phyloP scores from a whole-genome alignment of 1,139 yeast genomes.

The Saccharomyces hybrid region DNA sequence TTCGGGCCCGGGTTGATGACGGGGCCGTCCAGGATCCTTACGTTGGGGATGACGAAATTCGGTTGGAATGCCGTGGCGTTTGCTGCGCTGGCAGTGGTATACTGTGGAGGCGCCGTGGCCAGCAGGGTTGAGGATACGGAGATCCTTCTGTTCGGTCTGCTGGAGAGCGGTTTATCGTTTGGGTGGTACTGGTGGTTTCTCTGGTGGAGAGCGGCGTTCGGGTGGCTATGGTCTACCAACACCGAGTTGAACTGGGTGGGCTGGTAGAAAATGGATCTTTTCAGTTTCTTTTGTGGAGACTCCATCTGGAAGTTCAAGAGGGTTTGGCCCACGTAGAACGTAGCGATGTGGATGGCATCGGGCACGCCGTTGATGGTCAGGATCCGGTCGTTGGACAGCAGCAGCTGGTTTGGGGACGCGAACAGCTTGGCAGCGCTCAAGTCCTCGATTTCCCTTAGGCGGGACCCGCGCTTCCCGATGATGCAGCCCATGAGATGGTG shows the following conservation, averaged over 20 bases:
- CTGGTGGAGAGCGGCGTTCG: constrained; percentile 16
- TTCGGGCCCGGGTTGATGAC: constrained; percentile 9
- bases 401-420: constrained; percentile 70
- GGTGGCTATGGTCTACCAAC: constrained; percentile 6
- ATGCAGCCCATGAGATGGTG: constrained; percentile 77
- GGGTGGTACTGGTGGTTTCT: constrained; percentile 25
- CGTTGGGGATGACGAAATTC: constrained; percentile 23
- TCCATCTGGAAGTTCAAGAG: constrained; percentile 52
- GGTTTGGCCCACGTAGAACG: constrained; percentile 64
- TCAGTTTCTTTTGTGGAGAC: constrained; percentile 34
- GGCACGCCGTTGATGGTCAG: constrained; percentile 72
- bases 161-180: constrained; percentile 16
- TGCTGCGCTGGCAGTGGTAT: constrained; percentile 24
- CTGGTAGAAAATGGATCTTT: constrained; percentile 53
- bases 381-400: constrained; percentile 74
- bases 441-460: constrained; percentile 76
- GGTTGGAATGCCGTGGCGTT: constrained; percentile 25
- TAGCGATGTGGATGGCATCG: constrained; percentile 81
- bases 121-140: constrained; percentile 7
- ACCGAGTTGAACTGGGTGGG: constrained; percentile 41
- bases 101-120: constrained; percentile 8
- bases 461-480: constrained; percentile 72
- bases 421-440: constrained; percentile 71
- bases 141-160: constrained; percentile 12
- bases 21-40: constrained; percentile 22